Conservation (phyloP, 1,139 yeast species). For the Saccharomycopsis crataegensis region DNA sequence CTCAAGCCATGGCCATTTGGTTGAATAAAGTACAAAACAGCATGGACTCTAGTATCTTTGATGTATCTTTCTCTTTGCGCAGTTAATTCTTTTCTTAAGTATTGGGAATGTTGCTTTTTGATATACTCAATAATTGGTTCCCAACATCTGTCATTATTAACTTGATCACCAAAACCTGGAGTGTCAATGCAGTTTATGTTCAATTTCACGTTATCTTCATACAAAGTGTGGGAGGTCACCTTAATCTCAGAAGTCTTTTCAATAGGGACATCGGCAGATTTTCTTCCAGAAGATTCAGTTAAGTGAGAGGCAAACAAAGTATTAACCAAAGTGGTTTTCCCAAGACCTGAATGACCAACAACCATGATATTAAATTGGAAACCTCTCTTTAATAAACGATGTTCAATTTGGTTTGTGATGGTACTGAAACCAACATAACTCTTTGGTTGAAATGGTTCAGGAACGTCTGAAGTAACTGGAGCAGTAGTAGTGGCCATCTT, state of each 20-base stretch:
- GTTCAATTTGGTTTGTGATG: slow-evolving; percentile 91
- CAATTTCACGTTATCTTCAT: slow-evolving; percentile 83
- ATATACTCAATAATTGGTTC: slow-evolving; percentile 93
- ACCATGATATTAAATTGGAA: slow-evolving; percentile 92
- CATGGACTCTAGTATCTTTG: slow-evolving; percentile 90
- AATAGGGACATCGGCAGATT: slow-evolving; percentile 57
- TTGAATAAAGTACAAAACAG: slow-evolving; percentile 82
- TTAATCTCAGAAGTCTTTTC: slow-evolving; percentile 86
- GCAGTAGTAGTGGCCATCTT: slow-evolving; percentile 8
- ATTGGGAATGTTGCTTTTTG: slow-evolving; percentile 92
- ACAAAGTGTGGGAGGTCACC: slow-evolving; percentile 58
- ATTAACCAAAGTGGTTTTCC: slow-evolving; percentile 86
- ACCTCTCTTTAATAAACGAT: slow-evolving; percentile 83
- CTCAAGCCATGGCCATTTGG: slow-evolving; percentile 81
- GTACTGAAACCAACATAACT: slow-evolving; percentile 92
- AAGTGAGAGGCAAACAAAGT: slow-evolving; percentile 82
- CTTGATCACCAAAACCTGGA: slow-evolving; percentile 97
- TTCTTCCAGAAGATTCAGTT: slow-evolving; percentile 67
- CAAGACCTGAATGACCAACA: slow-evolving; percentile 90
- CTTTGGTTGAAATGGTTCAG: slow-evolving; percentile 31
- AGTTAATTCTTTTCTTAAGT: slow-evolving; percentile 89
- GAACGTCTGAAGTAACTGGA: neutral
- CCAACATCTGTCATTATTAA: slow-evolving; percentile 95
- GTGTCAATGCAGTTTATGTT: slow-evolving; percentile 88
- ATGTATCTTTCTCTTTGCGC: slow-evolving; percentile 87